Evolutionary conservation across 1,284 basidiomycete species (phyloP).

Genomic region (Lignosus rhinocerotis): DNA sequence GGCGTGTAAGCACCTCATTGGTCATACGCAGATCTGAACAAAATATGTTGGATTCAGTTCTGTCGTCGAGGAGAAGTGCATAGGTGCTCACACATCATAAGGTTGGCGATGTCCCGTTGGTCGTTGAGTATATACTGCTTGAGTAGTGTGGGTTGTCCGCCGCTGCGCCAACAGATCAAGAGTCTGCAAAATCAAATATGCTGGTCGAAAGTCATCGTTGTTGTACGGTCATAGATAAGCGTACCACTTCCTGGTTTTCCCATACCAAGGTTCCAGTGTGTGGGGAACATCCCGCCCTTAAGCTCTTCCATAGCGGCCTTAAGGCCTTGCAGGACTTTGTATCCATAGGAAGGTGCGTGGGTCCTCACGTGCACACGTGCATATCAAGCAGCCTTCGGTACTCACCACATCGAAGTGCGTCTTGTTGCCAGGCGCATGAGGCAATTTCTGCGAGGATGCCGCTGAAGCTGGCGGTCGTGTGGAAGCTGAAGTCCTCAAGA

Average conservation of each 20-base stretch:
- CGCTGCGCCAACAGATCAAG: slow-evolving; percentile 55
- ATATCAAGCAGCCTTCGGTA: neutral
- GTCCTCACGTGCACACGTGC: neutral
- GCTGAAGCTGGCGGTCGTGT: neutral
- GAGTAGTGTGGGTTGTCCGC: slow-evolving; percentile 74
- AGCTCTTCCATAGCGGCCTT: slow-evolving; percentile 39
- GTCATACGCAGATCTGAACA: slow-evolving; percentile 60
- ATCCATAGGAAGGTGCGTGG: slow-evolving; percentile 9
- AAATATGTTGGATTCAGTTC: neutral
- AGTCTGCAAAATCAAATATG: neutral
- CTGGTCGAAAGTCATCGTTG: neutral
- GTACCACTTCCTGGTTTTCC: slow-evolving; percentile 44
- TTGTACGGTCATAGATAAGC: slow-evolving; percentile 12
- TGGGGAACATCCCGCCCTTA: slow-evolving; percentile 58
- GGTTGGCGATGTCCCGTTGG: slow-evolving; percentile 53
- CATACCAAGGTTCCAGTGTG: slow-evolving; percentile 45
- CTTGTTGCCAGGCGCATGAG: slow-evolving; percentile 54
- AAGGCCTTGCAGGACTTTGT: slow-evolving; percentile 20
- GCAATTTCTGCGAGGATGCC: slow-evolving; percentile 46
- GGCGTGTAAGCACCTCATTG: slow-evolving; percentile 59
- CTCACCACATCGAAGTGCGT: slow-evolving; percentile 52
- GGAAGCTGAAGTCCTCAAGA: neutral
- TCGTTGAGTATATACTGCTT: slow-evolving; percentile 71
- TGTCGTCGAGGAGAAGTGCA: neutral
- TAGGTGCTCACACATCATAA: slow-evolving; percentile 58